phyloP scores from a whole-genome alignment of 2,329 filamentous ascomycete genomes.

The Trichoderma cornu-damae region DNA sequence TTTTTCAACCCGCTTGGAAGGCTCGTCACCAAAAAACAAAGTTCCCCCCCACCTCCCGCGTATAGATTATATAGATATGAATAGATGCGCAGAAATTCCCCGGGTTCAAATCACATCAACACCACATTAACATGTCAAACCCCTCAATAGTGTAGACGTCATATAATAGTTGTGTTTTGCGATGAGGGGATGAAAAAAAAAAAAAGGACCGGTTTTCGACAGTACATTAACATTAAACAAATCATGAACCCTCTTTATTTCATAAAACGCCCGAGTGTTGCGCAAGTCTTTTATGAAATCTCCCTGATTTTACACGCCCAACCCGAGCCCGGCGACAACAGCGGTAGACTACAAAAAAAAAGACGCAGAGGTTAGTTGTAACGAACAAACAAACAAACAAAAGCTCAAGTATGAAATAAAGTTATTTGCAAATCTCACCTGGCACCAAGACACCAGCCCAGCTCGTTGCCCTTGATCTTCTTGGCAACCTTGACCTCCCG shows the following conservation, averaged over 20 bases:
- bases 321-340: slow-evolving; percentile 74
- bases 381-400: slow-evolving; percentile 42
- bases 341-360: slow-evolving; percentile 60
- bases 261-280: slow-evolving; percentile 15
- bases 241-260: slow-evolving; percentile 8
- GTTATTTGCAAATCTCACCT: slow-evolving; percentile 62
- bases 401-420: background rate
- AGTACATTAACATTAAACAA: background rate
- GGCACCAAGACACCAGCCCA: slow-evolving; percentile 96
- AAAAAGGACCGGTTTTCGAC: background rate
- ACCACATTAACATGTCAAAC: slow-evolving; percentile 1
- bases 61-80: slow-evolving; percentile 4
- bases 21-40: background rate
- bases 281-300: slow-evolving; percentile 48
- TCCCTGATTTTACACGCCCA: slow-evolving; percentile 86
- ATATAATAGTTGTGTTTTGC: background rate
- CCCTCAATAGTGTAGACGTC: background rate
- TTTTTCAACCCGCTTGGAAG: background rate
- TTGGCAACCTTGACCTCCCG: slow-evolving; percentile 96
- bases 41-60: background rate
- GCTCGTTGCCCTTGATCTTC: slow-evolving; percentile 95
- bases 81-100: too few relatives aligned
- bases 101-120: slow-evolving; percentile 16
- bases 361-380: background rate
- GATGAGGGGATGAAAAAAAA: too few relatives aligned